Base-by-base conservation (phyloP, 768 basidiomycete species). In the Lactarius psammicola region DNA sequence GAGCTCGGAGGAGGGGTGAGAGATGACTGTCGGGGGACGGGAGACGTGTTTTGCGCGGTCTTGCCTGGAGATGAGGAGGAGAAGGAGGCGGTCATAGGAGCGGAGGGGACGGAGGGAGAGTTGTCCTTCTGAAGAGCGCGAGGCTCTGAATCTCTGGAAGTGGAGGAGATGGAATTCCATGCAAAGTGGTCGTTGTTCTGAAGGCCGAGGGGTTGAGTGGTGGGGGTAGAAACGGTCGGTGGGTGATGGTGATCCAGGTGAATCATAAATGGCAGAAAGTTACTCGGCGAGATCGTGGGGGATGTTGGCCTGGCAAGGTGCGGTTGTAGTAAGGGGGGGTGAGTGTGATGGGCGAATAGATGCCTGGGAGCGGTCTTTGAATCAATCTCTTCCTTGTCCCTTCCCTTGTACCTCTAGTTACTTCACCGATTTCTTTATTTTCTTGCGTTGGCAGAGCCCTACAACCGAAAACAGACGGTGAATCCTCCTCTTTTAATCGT, bases 241-340 rank as follows among this genome's bases (percentile, higher is more conserved):
- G 68, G 69, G 55, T 68, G 75, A 74, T 76, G 69, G 55, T 68
- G 75, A 74, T 76, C 73, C 68, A 76, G 71, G 73, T 76, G 76
- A 66, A 77, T 73, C 76, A 77, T 77, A 67, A 69, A 56, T 34
- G 59, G 67, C 60, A 58, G 65, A 42, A 15, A 17, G 46, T 6
- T 36, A 42, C 56, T 51, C 56, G 64, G 56, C 17, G 40, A 23
- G 36, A 66, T 58, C 53, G 23, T 46, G 7, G 33, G n/a, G 51
- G 38, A 13, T 28, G 36, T 38, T 31, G 53, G 54, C 40, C 49
- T 51, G 53, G 40, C 38, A 30, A 20, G 30, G 34, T 34, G 56
- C 56, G 56, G 56, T 55, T n/a, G n/a, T n/a, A 7, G 36, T 36
- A 23, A 26, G n/a, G 30, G 56, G 36, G 40, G 56, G 53, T 38